phyloP scores from a whole-genome alignment of 2,329 filamentous ascomycete genomes.

The Zasmidium citrigriseum region DNA sequence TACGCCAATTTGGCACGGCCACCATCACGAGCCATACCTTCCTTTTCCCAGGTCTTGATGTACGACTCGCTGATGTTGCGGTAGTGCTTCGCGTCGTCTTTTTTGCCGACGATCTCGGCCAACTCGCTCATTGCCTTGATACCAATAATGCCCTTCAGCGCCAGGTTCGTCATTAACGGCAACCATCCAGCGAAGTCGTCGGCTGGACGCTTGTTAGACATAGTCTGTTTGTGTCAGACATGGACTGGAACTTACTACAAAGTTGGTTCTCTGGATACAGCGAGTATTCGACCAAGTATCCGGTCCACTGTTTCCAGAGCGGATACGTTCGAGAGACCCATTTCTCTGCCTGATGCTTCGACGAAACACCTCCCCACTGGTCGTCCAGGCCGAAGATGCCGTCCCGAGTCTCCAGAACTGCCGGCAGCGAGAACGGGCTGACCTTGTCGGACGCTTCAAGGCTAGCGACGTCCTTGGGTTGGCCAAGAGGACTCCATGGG shows the following conservation, averaged over 20 bases:
- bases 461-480: slow-evolving; percentile 15
- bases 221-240: too few species aligned
- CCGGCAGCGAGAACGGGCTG: slow-evolving; percentile 50
- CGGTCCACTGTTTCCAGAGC: slow-evolving; percentile 76
- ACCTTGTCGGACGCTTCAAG: slow-evolving; percentile 34
- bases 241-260: too few species aligned
- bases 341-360: slow-evolving; percentile 58
- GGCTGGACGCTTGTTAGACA: too few species aligned
- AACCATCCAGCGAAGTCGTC: slow-evolving; percentile 82
- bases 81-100: slow-evolving; percentile 60
- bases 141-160: slow-evolving; percentile 80
- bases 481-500: slow-evolving; percentile 55
- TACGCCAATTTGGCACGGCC: slow-evolving; percentile 78
- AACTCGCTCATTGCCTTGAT: slow-evolving; percentile 77
- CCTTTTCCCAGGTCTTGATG: slow-evolving; percentile 69
- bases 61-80: slow-evolving; percentile 64
- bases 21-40: slow-evolving; percentile 68
- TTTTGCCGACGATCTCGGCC: slow-evolving; percentile 61
- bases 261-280: slow-evolving; percentile 75
- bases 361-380: slow-evolving; percentile 58
- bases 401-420: slow-evolving; percentile 48
- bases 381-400: slow-evolving; percentile 62
- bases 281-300: slow-evolving; percentile 73
- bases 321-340: slow-evolving; percentile 71
- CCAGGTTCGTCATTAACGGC: slow-evolving; percentile 77